Conservation (phyloP, 495 filamentous ascomycete species). For the Aspergillus ellipticus region DNA sequence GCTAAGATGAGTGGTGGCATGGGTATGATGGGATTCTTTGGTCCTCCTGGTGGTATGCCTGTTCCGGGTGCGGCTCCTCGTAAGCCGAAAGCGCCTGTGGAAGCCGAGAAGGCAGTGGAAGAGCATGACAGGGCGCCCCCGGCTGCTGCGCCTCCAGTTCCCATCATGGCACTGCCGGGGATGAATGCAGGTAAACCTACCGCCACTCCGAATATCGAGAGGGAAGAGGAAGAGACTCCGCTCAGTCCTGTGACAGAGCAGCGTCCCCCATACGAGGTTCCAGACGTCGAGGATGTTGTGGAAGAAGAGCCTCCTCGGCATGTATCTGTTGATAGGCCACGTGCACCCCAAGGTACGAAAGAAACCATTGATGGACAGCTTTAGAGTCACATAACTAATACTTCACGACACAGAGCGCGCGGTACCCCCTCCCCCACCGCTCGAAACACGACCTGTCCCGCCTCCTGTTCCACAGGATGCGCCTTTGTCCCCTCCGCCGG, state of each 20-base stretch:
- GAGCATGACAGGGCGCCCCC: conserved; percentile 49
- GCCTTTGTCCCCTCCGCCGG: conserved; percentile 66
- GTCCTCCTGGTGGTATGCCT: conserved; percentile 67
- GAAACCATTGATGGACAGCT: not conserved
- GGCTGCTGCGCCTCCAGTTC: conserved; percentile 62
- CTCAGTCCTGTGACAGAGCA: conserved; percentile 40
- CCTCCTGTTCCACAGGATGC: conserved; percentile 62
- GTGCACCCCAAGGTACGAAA: conserved; percentile 53
- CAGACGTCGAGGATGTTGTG: conserved; percentile 59
- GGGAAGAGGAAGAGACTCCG: conserved; percentile 40
- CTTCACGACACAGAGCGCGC: conserved; percentile 19
- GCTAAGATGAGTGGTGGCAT: conserved; percentile 98
- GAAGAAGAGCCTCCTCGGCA: conserved; percentile 43
- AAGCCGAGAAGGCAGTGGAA: conserved; percentile 62
- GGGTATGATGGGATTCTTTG: conserved; percentile 95
- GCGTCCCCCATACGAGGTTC: conserved; percentile 46
- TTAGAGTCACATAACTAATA: conserved; percentile 5
- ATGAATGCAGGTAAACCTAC: conserved; percentile 52
- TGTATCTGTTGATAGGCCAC: conserved; percentile 44
- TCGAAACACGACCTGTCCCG: conserved; percentile 36
- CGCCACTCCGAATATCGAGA: conserved; percentile 33
- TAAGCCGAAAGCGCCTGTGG: conserved; percentile 51
- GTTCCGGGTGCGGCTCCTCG: conserved; percentile 39
- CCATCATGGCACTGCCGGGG: conserved; percentile 72
- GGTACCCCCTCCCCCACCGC: conserved; percentile 30